A percentile compares a stretch with the other conserved stretches of the same genome.
Evolutionary conservation across 441 rosid species (phyloP).

Genomic region (Geranium incanum): DNA sequence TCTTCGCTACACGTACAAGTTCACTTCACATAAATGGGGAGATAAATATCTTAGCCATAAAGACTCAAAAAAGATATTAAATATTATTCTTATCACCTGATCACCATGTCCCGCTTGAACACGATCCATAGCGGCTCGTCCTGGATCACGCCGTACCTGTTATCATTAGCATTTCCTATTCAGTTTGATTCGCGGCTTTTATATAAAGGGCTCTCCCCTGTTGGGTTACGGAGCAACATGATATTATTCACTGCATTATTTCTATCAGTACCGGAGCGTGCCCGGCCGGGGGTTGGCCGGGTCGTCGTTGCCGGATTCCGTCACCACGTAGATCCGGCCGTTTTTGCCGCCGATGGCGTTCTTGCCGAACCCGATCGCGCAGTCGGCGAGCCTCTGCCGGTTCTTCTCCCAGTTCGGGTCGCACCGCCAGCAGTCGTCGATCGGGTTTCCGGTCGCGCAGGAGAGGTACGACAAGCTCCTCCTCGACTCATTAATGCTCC

Average conservation of each 20-base stretch:
- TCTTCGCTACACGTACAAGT: too few relatives aligned
- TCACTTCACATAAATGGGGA: too few relatives aligned
- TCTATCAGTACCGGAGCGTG: conserved; percentile 43
- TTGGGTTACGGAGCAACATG: too few relatives aligned
- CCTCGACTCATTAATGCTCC: conserved; percentile 67
- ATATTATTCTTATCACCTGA: conserved; percentile 12
- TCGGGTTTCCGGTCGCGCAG: conserved; percentile 80
- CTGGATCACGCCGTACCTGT: conserved; percentile 80
- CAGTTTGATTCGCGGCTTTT: too few relatives aligned
- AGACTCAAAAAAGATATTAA: too few relatives aligned
- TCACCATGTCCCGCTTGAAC: conserved; percentile 77
- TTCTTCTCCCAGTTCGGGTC: conserved; percentile 72
- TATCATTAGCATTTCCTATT: too few relatives aligned
- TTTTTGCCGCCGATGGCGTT: conserved; percentile 90
- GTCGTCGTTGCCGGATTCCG: conserved; percentile 64
- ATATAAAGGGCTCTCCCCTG: too few relatives aligned
- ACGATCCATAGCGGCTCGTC: conserved; percentile 27
- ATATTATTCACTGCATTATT: too few relatives aligned
- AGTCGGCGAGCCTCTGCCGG: conserved; percentile 81
- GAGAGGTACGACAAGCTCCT: conserved; percentile 71
- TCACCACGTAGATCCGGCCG: conserved; percentile 74
- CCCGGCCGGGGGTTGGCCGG: conserved; percentile 88
- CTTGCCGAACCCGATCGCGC: conserved; percentile 85
- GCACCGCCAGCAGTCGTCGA: conserved; percentile 91
- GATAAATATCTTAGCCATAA: too few relatives aligned